Evolutionary conservation across 768 basidiomycete genomes (phyloP), one percentile per base, ranked within the genome.

Genomic region (Agaricus blazei): DNA sequence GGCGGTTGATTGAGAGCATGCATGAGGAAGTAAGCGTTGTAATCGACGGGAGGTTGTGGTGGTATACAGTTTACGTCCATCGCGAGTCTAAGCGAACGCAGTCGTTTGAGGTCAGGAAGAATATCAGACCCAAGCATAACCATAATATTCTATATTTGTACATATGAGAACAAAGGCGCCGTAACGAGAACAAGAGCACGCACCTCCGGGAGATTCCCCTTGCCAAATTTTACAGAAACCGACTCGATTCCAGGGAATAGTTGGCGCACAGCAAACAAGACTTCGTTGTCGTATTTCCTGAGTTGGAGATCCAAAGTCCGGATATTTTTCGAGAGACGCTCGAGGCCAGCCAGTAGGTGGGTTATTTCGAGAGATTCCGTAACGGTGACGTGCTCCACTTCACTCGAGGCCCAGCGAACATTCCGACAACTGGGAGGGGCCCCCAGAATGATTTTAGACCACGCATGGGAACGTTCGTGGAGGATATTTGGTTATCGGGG

Each of bases 51-150:
- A n/a, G 42, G 57, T n/a, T 56, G 48, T 12, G 48, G 54, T 15
- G 54, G 41, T 23, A 59, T 45, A 36, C 63, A 62, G 1, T 53
- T 41, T 0, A 31, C 38, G 43, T 66, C 63, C 26, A 56, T 50
- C 3, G 63, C 38, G n/a, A 68, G 47, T 34, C 59, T 64, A 29
- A 70, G 55, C 3, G 64, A 64, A 34, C 62, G 63, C 0, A 71
- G 54, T 4, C 59, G 43, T 8, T 62, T 55, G 4, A 70, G 60
- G 42, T 64, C 61, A 24, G 63, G 61, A 1, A 70, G 61, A 51
- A 70, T 68, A 29, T 65, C 61, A 0, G 67, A 60, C 0, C 70
- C 70, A 0, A 71, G 63, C 7, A 63, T 64, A 24, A 70, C 66
- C 38, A 67, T 59, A 31, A 67, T 64, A 31, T 68, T 64, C 70